Conservation (phyloP, 345 rosid genomes). For the Euclidium syriacum region DNA sequence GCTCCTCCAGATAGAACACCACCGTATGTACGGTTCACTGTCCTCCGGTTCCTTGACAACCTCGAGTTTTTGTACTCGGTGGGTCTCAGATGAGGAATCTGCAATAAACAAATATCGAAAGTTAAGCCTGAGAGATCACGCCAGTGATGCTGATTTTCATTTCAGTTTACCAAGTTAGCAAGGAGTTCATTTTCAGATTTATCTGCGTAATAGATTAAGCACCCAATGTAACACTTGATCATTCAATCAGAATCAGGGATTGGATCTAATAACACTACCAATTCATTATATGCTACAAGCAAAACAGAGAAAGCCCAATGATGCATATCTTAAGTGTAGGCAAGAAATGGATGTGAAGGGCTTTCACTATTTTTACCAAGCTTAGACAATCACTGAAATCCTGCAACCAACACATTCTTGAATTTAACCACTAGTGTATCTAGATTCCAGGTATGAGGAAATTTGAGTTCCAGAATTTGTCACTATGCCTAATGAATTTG, state of each 20-base stretch:
- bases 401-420: background rate
- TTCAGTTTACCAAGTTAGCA: background rate
- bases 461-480: background rate
- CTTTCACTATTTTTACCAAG: background rate
- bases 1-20: constrained; percentile 78
- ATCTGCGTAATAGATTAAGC: background rate
- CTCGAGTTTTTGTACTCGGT: constrained; percentile 77
- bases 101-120: background rate
- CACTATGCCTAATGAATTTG: background rate
- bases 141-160: background rate
- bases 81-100: constrained; percentile 89
- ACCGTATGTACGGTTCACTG: constrained; percentile 82
- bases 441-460: background rate
- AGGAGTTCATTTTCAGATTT: background rate
- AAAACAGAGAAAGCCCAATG: background rate
- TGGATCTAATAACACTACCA: background rate
- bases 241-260: background rate
- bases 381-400: background rate
- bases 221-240: background rate
- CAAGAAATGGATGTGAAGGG: background rate
- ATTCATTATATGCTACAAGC: background rate
- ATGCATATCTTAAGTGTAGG: background rate
- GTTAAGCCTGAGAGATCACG: no score
- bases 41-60: constrained; percentile 63
- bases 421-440: background rate